Conservation (phyloP, 2,329 filamentous ascomycete species). For the Aspergillus vadensis region DNA sequence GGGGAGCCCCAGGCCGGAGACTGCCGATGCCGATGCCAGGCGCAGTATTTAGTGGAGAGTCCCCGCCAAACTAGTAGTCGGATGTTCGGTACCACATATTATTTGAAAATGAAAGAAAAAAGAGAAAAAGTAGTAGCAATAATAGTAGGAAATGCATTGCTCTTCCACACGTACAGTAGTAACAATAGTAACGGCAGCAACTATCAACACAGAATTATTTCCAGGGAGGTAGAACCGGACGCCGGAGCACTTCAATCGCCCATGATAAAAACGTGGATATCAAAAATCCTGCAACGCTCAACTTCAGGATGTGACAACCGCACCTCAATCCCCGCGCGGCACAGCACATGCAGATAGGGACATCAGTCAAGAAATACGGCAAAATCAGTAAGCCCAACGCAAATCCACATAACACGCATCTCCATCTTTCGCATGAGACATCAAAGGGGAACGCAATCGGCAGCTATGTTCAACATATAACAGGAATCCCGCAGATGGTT, state of each 20-base stretch:
- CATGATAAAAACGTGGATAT: constrained; percentile 36
- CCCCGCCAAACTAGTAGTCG: background rate
- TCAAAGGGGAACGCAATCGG: constrained; percentile 17
- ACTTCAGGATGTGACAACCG: constrained; percentile 6
- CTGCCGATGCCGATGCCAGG: constrained; percentile 3
- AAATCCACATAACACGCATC: background rate
- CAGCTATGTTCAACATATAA: constrained; percentile 27
- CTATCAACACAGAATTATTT: constrained; percentile 11
- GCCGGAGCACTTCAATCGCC: constrained; percentile 29
- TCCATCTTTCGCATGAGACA: constrained; percentile 6
- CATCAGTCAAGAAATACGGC: constrained; percentile 12
- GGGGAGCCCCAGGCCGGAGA: background rate
- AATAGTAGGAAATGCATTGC: background rate
- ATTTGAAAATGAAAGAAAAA: too few species aligned
- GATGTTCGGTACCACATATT: background rate
- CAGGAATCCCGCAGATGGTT: constrained; percentile 15
- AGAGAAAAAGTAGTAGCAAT: too few species aligned
- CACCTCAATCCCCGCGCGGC: background rate
- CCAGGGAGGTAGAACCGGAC: background rate
- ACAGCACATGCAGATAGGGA: constrained; percentile 8
- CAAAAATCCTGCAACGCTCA: constrained; percentile 23
- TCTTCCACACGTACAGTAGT: constrained; percentile 1
- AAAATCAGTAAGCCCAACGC: constrained; percentile 5
- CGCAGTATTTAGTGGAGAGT: too few species aligned
- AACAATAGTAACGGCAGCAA: background rate